Evolutionary conservation across 208 protist species (phyloP).

Genomic region (Spongospora subterranea): DNA sequence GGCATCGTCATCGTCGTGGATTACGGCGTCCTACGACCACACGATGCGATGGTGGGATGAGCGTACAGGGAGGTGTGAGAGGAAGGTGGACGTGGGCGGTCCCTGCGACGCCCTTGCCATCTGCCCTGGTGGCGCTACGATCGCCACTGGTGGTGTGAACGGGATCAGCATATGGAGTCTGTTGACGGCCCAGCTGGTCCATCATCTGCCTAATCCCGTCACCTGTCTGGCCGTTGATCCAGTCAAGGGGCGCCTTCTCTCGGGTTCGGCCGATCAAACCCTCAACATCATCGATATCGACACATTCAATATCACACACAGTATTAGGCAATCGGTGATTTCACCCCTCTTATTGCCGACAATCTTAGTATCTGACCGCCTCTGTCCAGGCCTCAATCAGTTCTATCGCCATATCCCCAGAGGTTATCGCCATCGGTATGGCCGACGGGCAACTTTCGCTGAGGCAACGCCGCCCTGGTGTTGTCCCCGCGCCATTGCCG

Average conservation of each 20-base stretch:
- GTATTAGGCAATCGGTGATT: no score
- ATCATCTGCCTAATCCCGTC: not conserved
- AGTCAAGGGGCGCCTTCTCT: not conserved
- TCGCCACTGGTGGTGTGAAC: not conserved
- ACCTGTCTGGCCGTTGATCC: not conserved
- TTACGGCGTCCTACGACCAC: not conserved
- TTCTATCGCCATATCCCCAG: not conserved
- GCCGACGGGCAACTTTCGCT: not conserved
- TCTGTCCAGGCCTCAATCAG: not conserved
- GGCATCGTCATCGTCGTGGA: not conserved
- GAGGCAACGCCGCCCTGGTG: not conserved
- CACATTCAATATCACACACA: constrained; percentile 7
- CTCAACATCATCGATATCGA: not conserved
- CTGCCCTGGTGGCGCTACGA: not conserved
- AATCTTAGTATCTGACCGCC: no score
- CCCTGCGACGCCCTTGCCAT: not conserved
- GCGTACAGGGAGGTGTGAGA: not conserved
- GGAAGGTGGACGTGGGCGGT: not conserved
- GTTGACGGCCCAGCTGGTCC: not conserved
- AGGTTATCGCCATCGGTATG: not conserved
- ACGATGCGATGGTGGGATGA: not conserved
- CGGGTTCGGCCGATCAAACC: not conserved
- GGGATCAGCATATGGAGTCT: not conserved
- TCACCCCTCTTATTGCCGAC: no score
- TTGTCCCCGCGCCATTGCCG: not conserved